Base-by-base conservation (phyloP, 495 filamentous ascomycete species). In the Talaromyces stipitatus region DNA sequence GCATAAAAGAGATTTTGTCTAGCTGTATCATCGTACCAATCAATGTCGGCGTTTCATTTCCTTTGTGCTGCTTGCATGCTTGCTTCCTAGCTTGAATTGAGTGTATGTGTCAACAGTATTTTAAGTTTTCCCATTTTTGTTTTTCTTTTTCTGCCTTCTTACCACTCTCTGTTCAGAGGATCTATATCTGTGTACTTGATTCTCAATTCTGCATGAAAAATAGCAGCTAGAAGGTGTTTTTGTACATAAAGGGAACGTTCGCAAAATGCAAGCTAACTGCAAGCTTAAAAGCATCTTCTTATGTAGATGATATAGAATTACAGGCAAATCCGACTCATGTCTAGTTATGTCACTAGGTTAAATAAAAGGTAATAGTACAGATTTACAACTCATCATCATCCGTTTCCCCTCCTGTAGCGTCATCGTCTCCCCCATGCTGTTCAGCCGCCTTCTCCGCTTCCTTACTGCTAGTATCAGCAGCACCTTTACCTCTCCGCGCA, bases 301-400 rank as follows among this genome's bases (percentile, higher is more conserved):
- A n/a, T n/a, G n/a, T n/a, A n/a, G n/a, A n/a, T n/a, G n/a, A n/a
- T n/a, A n/a, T n/a, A n/a, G n/a, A n/a, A n/a, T n/a, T n/a, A n/a
- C n/a, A n/a, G n/a, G n/a, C n/a, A n/a, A n/a, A n/a, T n/a, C n/a
- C n/a, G n/a, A n/a, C n/a, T n/a, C n/a, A n/a, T n/a, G n/a, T n/a
- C n/a, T n/a, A n/a, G n/a, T n/a, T n/a, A n/a, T n/a, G n/a, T n/a
- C n/a, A 20, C 33, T 41, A 36, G 36, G 3, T 14, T 41, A 41
- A 2, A 18, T 16, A 9, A 0, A 41, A 7, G 18, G 2, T 41
- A 41, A 41, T 41, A 9, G n/a, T 41, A 41, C 36, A 41, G 16
- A 16, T 41, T n/a, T 60, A 80, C 58, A 81, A 61, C 57, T 82
- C 78, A 60, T 82, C 78, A 60, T 82, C 79, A 62, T 82, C 79